Evolutionary conservation across 2,329 filamentous ascomycete genomes (phyloP).

Genomic region (Thermothelomyces thermophilus): DNA sequence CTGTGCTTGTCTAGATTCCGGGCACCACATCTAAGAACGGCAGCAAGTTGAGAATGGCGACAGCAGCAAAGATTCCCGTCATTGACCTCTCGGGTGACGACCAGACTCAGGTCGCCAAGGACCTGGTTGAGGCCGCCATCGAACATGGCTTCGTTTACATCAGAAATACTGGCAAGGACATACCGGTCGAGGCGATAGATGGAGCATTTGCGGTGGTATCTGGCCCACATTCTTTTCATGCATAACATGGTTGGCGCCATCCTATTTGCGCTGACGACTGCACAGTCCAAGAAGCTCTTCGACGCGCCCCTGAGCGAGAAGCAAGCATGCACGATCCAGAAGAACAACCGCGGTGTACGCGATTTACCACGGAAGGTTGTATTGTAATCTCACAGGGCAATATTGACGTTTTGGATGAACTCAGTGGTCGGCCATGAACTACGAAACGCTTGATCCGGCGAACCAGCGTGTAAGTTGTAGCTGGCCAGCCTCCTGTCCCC

Average conservation of each 20-base stretch:
- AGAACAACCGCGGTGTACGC: constrained; percentile 64
- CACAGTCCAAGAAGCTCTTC: constrained; percentile 67
- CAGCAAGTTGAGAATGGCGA: constrained; percentile 23
- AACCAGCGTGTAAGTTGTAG: constrained; percentile 59
- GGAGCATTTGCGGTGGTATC: constrained; percentile 66
- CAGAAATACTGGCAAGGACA: constrained; percentile 63
- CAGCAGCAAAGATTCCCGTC: constrained; percentile 58
- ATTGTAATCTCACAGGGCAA: no score
- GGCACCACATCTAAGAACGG: no score
- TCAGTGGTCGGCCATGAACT: constrained; percentile 75
- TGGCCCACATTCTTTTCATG: no score
- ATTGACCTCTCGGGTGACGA: constrained; percentile 69
- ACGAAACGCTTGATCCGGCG: constrained; percentile 79
- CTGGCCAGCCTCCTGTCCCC: no score
- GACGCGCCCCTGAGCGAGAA: constrained; percentile 64
- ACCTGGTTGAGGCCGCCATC: constrained; percentile 71
- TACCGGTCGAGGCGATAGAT: constrained; percentile 59
- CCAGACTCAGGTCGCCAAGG: constrained; percentile 50
- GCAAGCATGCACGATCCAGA: constrained; percentile 63
- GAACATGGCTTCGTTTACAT: constrained; percentile 88
- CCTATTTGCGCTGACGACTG: neutral
- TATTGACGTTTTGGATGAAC: no score
- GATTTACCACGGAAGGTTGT: neutral
- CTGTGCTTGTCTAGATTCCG: no score
- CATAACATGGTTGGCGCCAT: neutral